A percentile compares a stretch with the other conserved stretches of the same genome.
Evolutionary conservation across 352 stramenopile genomes (phyloP).

Genomic region (Phytophthora fragariaefolia): DNA sequence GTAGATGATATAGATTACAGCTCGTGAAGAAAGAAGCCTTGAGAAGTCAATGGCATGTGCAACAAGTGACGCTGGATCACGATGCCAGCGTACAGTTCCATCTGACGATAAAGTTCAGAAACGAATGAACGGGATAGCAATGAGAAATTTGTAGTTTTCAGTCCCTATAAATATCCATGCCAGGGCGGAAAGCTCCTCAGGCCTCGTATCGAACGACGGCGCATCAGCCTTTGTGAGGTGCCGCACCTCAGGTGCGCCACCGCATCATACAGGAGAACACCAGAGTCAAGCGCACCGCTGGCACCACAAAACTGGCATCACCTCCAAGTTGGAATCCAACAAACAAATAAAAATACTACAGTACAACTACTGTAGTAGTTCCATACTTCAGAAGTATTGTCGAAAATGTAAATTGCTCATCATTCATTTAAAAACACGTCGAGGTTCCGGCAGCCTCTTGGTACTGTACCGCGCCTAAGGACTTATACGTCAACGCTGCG

Average conservation of each 20-base stretch:
- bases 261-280: too few relatives aligned
- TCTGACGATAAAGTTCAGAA: slow-evolving; percentile 37
- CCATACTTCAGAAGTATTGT: background rate
- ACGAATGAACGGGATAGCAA: slow-evolving; percentile 23
- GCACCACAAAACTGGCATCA: too few relatives aligned
- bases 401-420: slow-evolving; percentile 29
- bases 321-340: background rate
- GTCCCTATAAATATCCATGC: too few relatives aligned
- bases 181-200: too few relatives aligned
- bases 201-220: too few relatives aligned
- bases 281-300: too few relatives aligned
- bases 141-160: too few relatives aligned
- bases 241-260: too few relatives aligned
- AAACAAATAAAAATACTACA: too few relatives aligned
- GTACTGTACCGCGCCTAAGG: slow-evolving; percentile 13
- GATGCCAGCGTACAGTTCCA: slow-evolving; percentile 23
- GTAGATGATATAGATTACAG: slow-evolving; percentile 41
- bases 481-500: slow-evolving; percentile 80
- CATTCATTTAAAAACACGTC: slow-evolving; percentile 43
- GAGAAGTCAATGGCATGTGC: slow-evolving; percentile 17
- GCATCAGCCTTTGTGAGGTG: background rate
- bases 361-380: background rate
- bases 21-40: slow-evolving; percentile 25
- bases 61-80: slow-evolving; percentile 22
- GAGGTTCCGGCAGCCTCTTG: slow-evolving; percentile 12